Evolutionary conservation across 1,284 basidiomycete species (phyloP).

Genomic region (Sporisorium iseilematis-ciliati): DNA sequence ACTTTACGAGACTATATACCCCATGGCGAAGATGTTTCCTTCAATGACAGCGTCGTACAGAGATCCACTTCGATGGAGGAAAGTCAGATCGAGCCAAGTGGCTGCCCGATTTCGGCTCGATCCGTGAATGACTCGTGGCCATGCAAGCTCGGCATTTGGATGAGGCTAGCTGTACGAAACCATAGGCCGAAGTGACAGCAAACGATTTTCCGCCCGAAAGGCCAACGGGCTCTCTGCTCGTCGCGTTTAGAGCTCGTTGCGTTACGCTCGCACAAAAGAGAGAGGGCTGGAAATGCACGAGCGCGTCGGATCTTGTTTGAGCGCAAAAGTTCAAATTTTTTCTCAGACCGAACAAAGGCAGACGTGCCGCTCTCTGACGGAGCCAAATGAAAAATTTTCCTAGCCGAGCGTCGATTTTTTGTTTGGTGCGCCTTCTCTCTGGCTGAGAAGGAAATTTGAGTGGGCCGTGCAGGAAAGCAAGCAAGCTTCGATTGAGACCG

Average conservation of each 20-base stretch:
- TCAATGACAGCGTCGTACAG: not conserved
- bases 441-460: not conserved
- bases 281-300: constrained; percentile 6
- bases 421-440: not conserved
- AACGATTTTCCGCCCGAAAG: no score
- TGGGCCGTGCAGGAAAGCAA: not conserved
- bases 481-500: not conserved
- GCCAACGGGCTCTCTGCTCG: not conserved
- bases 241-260: constrained; percentile 4
- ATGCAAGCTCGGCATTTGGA: no score
- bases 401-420: constrained; percentile 11
- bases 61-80: not conserved
- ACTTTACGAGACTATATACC: constrained; percentile 3
- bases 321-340: constrained; percentile 9
- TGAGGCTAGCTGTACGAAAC: no score
- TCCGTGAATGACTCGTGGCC: no score
- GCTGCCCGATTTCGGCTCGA: constrained; percentile 1
- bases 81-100: not conserved
- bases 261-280: not conserved
- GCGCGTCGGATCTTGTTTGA: constrained; percentile 10
- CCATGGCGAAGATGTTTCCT: not conserved
- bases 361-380: constrained; percentile 1
- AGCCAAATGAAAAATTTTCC: not conserved
- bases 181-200: no score
- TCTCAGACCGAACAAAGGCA: not conserved